Base-by-base conservation (phyloP, 805 yeast species). In the Myxozyma lipomycoides region DNA sequence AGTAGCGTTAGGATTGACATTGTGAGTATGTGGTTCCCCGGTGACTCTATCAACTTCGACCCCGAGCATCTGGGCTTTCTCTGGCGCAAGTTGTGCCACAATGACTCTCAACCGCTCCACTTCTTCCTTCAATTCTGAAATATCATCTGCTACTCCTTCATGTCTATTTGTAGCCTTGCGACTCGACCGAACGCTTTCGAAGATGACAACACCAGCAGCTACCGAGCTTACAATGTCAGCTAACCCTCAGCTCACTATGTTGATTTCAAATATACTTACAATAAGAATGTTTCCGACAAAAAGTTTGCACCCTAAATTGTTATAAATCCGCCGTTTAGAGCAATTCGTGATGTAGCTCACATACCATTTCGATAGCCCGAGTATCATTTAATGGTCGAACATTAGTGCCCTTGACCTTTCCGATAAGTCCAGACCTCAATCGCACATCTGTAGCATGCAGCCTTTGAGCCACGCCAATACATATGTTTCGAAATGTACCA, bases 341-440 rank as follows among this genome's bases (percentile, higher is more conserved):
- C 18, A 24, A 18, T 35, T 6, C 38, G 26, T 26, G 22, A 9
- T 10, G 37, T 18, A 3, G 22, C 17, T 21, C 2, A 30, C 53
- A 2, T 37, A 50, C 55, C 51, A 75, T 79, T 51, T 87, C 93
- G 39, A 88, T 77, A 34, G 96, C 95, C 62, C 80, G 82, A 10
- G 81, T 78, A 59, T 86, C 95, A 64, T 86, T 86, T 64, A 87
- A 74, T 0, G 95, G 95, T 43, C 95, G 75, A 6, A 86, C 77
- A 60, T 76, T 78, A 3, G 41, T 63, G 26, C 74, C 70, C 48
- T 70, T 70, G n/a, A n/a, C n/a, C 48, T 76, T 78, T 18, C 85
- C 84, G 54, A 80, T 64, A 39, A 86, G 71, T 35, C 77, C 72
- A 76, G 78, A 74, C 45, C 90, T 75, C 51, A 87, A 68, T 28